Evolutionary conservation across 2,329 filamentous ascomycete species (phyloP).

Genomic region (Chaetothyriales sp.): DNA sequence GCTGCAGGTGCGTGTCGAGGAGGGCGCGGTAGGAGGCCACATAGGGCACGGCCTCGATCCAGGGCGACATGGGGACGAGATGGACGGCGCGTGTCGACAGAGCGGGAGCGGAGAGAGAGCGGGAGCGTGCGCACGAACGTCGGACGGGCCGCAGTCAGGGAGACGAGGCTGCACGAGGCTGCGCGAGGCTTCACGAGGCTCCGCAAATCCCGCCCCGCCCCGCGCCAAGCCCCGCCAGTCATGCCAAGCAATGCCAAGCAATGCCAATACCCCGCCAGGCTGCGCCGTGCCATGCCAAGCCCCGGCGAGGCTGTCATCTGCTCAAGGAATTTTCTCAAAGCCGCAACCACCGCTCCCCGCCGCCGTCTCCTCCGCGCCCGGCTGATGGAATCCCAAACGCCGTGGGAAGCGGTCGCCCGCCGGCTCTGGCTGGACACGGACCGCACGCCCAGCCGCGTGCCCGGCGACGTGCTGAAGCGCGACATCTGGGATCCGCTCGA

Average conservation of each 20-base stretch:
- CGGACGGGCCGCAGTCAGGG: neutral
- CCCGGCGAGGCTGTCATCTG: neutral
- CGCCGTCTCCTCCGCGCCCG: conserved; percentile 45
- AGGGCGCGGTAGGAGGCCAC: conserved; percentile 12
- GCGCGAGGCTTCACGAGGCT: neutral
- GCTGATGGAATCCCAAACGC: conserved; percentile 20
- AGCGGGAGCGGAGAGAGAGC: neutral
- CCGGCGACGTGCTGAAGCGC: conserved; percentile 59
- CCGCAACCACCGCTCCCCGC: conserved; percentile 36
- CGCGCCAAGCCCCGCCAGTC: neutral
- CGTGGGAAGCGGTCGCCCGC: conserved; percentile 57
- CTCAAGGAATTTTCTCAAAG: conserved; percentile 13
- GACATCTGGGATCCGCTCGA: conserved; percentile 84
- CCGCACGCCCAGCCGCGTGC: conserved; percentile 3
- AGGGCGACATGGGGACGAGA: conserved; percentile 5
- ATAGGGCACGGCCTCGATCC: conserved; percentile 9
- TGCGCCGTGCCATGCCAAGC: neutral
- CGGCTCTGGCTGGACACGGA: conserved; percentile 68
- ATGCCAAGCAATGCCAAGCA: neutral
- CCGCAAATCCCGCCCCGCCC: neutral
- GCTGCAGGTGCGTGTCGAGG: conserved; percentile 7
- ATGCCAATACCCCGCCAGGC: neutral
- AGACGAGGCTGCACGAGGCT: neutral
- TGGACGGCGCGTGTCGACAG: neutral
- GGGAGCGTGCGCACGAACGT: neutral